These are phyloP conservation scores for Echinosphaeria canescens DNA, from an alignment of 2,329 filamentous ascomycete species.

Conservation along the genomic window DNA sequence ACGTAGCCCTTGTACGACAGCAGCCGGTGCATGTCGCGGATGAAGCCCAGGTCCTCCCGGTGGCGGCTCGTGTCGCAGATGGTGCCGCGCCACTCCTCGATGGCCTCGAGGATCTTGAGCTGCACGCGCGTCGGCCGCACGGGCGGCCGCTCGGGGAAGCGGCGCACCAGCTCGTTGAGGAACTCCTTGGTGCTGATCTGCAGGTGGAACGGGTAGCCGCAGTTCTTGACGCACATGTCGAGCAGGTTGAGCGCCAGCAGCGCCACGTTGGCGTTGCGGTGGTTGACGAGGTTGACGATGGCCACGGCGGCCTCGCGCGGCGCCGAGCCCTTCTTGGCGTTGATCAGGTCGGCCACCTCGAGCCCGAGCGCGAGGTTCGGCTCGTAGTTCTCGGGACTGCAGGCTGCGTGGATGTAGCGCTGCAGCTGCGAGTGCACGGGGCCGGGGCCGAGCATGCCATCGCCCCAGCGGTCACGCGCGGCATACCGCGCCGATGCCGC, in stretches of 20 bases:
- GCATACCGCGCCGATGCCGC: conserved; percentile 90
- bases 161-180: conserved; percentile 87
- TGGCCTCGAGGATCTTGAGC: conserved; percentile 78
- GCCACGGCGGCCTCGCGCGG: conserved; percentile 86
- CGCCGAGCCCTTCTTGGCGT: conserved; percentile 89
- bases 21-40: conserved; percentile 91
- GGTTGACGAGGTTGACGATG: conserved; percentile 89
- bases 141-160: conserved; percentile 86
- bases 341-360: conserved; percentile 91
- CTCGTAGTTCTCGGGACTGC: conserved; percentile 94
- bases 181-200: conserved; percentile 99
- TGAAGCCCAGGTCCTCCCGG: conserved; percentile 91
- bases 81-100: conserved; percentile 95
- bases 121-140: conserved; percentile 74
- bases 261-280: conserved; percentile 89
- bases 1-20: conserved; percentile 94
- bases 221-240: conserved; percentile 99
- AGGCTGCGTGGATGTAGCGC: conserved; percentile 89
- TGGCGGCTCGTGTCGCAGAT: conserved; percentile 97
- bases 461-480: conserved; percentile 80
- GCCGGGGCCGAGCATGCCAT: conserved; percentile 52
- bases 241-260: conserved; percentile 78
- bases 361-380: conserved; percentile 91
- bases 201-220: conserved; percentile 95
- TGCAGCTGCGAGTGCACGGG: conserved; percentile 88